Base-by-base conservation (phyloP, 2,329 filamentous ascomycete genomes). In the Diaporthe sp. region DNA sequence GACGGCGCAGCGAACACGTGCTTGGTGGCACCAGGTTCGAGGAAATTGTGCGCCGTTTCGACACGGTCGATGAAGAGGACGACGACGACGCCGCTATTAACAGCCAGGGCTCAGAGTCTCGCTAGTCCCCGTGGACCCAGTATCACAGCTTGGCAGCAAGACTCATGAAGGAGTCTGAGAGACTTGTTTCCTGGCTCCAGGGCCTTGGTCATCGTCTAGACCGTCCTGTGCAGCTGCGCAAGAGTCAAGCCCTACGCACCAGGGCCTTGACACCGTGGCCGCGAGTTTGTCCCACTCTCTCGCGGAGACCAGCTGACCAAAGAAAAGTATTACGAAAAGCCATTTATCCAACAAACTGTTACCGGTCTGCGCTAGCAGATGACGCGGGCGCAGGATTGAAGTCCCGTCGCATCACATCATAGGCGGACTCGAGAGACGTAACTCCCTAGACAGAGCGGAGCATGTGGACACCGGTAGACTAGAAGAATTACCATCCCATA, bases 11-110 rank as follows among this genome's bases (percentile, higher is more conserved):
- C 7, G 88, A 90, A 10, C 85, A 85, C 77, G 94, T 95, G 77
- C 91, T 99, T 78, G 97, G 97, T 75, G 96, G 96, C 37, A 89
- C 92, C 60, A 90, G 90, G 71, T 92, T 98, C 76, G 90, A 92
- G 79, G 87, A 92, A 78, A 92, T 98, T 68, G 87, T 94, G 72
- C 90, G 73, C 47, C 61, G 72, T 7, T 77, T 71, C 31, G 70
- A 67, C 25, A 55, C 60, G 10, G 20, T 17, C 17, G 65, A 65
- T 12, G 72, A 65, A 53, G 71, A 72, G 39, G 71, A 73, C 22
- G 75, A 77, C 31, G 75, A 77, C 10, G 75, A 77, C 60, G 73
- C 70, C 15, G 73, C 39, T 31, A 55, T 70, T 6, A 73, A 57
- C 57, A 73, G 70, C 72, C 61, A 77, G 61, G 63, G 75, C 42